A percentile compares a stretch with the other conserved stretches of the same genome.
These are phyloP conservation scores for Diplodia seriata DNA, from an alignment of 2,329 filamentous ascomycete genomes.

Conservation along the genomic window DNA sequence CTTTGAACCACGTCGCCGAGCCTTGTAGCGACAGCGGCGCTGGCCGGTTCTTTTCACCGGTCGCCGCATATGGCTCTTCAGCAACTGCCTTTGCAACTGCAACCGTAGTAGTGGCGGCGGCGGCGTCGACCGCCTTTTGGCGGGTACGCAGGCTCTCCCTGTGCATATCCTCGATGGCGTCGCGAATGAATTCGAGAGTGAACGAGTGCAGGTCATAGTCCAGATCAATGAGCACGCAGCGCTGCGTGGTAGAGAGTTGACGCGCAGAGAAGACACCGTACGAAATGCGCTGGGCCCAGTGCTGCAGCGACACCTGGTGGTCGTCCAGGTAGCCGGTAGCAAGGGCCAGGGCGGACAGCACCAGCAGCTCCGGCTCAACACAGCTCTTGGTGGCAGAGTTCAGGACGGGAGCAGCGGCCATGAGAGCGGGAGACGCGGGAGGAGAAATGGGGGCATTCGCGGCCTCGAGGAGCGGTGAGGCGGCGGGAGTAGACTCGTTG, in stretches of 20 bases:
- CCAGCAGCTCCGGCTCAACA: conserved; percentile 44
- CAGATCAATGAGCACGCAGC: conserved; percentile 46
- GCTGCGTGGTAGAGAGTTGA: conserved; percentile 45
- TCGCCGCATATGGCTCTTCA: conserved; percentile 9
- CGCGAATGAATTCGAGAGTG: conserved; percentile 43
- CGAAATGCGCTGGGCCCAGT: conserved; percentile 45
- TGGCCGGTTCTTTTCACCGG: conserved; percentile 36
- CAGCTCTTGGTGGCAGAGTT: conserved; percentile 24
- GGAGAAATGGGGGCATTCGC: conserved; percentile 33
- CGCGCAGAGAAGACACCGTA: conserved; percentile 38
- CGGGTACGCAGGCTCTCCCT: conserved; percentile 33
- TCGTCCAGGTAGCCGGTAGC: conserved; percentile 47
- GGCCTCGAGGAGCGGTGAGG: conserved; percentile 35
- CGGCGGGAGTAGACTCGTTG: conserved; percentile 34
- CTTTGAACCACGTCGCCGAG: conserved; percentile 41
- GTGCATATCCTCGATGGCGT: conserved; percentile 44
- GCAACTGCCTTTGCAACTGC: conserved; percentile 36
- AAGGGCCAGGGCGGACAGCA: conserved; percentile 46
- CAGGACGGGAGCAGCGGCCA: conserved; percentile 12
- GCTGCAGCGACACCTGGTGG: conserved; percentile 40
- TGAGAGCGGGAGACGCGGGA: conserved; percentile 21
- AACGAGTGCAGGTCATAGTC: conserved; percentile 49
- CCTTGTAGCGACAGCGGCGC: conserved; percentile 40
- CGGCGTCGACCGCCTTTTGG: conserved; percentile 20
- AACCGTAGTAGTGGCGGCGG: neutral